Evolutionary conservation across 805 yeast species (phyloP), one percentile per base, ranked within the genome.

Genomic region (Candida quercuum): DNA sequence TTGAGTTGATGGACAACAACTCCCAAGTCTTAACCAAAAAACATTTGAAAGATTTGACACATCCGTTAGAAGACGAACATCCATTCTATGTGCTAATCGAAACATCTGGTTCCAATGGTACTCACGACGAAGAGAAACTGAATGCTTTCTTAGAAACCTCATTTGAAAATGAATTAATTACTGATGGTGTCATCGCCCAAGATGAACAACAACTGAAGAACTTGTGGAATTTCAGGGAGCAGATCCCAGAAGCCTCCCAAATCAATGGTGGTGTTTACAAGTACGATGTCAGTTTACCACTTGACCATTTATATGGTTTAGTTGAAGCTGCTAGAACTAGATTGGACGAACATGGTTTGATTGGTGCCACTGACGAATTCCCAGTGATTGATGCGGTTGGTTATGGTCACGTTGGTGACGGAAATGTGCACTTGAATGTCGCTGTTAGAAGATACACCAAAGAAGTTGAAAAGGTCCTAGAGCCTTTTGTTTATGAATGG

Each of bases 381-480:
- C 96, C 97, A 3, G 97, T 86, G 3, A 81, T 86, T 37, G 82
- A 78, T 43, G 95, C 94, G 10, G 80, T 91, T 47, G 99, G 99
- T 0, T 93, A 91, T 54, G 99, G 99, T n/a, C 99, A 93, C 56
- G 75, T 93, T 52, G 99, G 99, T 39, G 99, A 93, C 58, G 98
- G 99, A 37, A 93, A 93, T 63, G 68, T 93, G 53, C 99, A 93
- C 61, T 74, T 93, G 56, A 93, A 93, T 57, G 94, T 93, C 36
- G 82, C 94, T 30, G 95, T 88, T 14, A 76, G 96, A 60, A 74
- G 78, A 52, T 93, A 93, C 63, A 71, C 71, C 45, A 81, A 85
- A 58, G 75, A 71, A 20, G 85, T 93, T 38, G 98, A 93, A 63
- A 65, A 73, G 38, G 76, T 73, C 2, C 71, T 93, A 44, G 99